Percentiles rank a stretch among this genome's conserved stretches.
Evolutionary conservation across 2,329 filamentous ascomycete species (phyloP).

Genomic region (Cercospora nicotianae): DNA sequence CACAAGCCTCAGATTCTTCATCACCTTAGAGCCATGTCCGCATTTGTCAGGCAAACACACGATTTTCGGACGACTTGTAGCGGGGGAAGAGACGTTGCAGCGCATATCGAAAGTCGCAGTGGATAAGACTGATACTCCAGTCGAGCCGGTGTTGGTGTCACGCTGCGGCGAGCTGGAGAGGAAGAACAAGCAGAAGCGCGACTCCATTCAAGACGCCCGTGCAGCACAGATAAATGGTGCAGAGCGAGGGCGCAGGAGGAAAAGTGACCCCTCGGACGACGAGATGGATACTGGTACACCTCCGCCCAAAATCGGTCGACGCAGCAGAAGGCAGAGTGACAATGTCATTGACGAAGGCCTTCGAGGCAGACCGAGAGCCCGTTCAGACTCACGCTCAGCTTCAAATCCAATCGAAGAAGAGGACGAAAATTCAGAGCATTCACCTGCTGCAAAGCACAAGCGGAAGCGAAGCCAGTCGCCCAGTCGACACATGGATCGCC

Average conservation of each 20-base stretch:
- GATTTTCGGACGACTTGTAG: slow-evolving; percentile 43
- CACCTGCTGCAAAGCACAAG: slow-evolving; percentile 37
- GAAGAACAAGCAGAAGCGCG: slow-evolving; percentile 32
- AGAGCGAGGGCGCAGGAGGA: slow-evolving; percentile 33
- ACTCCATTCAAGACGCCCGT: slow-evolving; percentile 16
- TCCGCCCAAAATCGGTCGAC: slow-evolving; percentile 25
- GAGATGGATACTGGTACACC: slow-evolving; percentile 34
- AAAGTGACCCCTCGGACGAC: slow-evolving; percentile 33
- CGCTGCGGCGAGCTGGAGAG: slow-evolving; percentile 44
- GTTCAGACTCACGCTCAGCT: slow-evolving; percentile 34
- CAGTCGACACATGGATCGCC: slow-evolving; percentile 32
- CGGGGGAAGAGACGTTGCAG: slow-evolving; percentile 40
- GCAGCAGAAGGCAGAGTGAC: slow-evolving; percentile 39
- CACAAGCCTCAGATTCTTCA: slow-evolving; percentile 41
- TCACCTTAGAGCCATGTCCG: slow-evolving; percentile 42
- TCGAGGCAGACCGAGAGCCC: slow-evolving; percentile 37
- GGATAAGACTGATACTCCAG: slow-evolving; percentile 41
- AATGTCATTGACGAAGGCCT: slow-evolving; percentile 40
- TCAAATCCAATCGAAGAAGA: slow-evolving; percentile 36
- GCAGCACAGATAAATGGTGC: slow-evolving; percentile 9
- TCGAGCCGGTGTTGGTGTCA: slow-evolving; percentile 40
- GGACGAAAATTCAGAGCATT: slow-evolving; percentile 25
- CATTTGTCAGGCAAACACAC: slow-evolving; percentile 47
- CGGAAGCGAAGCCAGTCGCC: slow-evolving; percentile 40
- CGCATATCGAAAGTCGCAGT: slow-evolving; percentile 41